These are phyloP conservation scores for Tolypocladium pustulatum DNA, from an alignment of 2,329 filamentous ascomycete species.

Conservation along the genomic window DNA sequence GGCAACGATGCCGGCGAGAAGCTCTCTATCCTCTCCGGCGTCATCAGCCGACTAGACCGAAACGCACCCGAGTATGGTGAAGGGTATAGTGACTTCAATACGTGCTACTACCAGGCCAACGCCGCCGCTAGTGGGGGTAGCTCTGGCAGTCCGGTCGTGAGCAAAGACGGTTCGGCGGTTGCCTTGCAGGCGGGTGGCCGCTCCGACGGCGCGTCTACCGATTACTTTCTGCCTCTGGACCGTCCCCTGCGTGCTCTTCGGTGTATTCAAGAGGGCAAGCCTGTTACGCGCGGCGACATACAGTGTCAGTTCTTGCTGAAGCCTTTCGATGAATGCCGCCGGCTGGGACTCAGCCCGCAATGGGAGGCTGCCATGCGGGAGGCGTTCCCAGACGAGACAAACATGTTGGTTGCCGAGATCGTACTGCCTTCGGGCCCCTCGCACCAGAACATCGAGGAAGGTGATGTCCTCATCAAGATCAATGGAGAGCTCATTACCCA, in stretches of 20 bases:
- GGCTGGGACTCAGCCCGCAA: slow-evolving; percentile 71
- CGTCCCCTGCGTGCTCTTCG: slow-evolving; percentile 78
- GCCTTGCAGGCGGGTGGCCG: slow-evolving; percentile 90
- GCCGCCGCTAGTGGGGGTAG: slow-evolving; percentile 93
- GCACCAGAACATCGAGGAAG: slow-evolving; percentile 79
- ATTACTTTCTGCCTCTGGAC: slow-evolving; percentile 93
- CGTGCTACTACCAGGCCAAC: slow-evolving; percentile 93
- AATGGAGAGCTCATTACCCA: slow-evolving; percentile 90
- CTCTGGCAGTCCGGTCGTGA: slow-evolving; percentile 96
- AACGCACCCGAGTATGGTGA: slow-evolving; percentile 98
- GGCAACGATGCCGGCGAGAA: slow-evolving; percentile 99
- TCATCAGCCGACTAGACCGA: slow-evolving; percentile 89
- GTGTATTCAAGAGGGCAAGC: slow-evolving; percentile 67
- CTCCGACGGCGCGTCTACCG: slow-evolving; percentile 89
- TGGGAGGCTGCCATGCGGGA: slow-evolving; percentile 81
- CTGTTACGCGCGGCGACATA: slow-evolving; percentile 85
- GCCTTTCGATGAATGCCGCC: slow-evolving; percentile 91
- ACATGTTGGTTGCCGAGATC: slow-evolving; percentile 94
- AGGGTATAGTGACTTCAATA: slow-evolving; percentile 95
- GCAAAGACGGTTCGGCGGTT: slow-evolving; percentile 84
- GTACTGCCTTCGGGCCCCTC: slow-evolving; percentile 85
- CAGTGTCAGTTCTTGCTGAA: slow-evolving; percentile 97
- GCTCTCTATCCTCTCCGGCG: slow-evolving; percentile 91
- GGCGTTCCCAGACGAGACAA: slow-evolving; percentile 83
- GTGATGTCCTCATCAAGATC: slow-evolving; percentile 85